Conservation (phyloP, 2,329 filamentous ascomycete species). For the Xylaria digitata region DNA sequence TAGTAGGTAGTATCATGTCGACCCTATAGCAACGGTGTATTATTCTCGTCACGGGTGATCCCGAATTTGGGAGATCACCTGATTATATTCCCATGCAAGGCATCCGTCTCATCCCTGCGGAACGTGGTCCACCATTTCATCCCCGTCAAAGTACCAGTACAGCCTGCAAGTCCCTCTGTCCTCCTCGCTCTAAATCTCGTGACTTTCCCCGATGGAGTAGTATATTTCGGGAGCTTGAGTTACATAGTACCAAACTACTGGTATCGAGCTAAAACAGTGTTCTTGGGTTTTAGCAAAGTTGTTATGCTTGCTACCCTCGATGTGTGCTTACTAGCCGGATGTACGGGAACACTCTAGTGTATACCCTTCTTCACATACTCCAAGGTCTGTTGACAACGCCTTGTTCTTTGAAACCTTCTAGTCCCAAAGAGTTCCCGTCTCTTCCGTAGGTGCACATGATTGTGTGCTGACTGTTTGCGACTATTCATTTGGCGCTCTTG, state of each 20-base stretch:
- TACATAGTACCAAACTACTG: constrained; percentile 1
- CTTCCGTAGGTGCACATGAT: background rate
- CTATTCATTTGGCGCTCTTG: background rate
- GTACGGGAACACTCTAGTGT: constrained; percentile 1
- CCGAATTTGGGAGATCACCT: constrained; percentile 30
- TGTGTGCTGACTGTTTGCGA: background rate
- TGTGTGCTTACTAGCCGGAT: too few species aligned
- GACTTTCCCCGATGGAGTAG: constrained; percentile 33
- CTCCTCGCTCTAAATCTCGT: constrained; percentile 3
- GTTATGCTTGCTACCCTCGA: too few species aligned
- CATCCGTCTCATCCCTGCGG: constrained; percentile 28
- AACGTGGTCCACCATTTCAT: constrained; percentile 22
- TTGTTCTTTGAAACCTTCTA: background rate
- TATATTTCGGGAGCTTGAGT: constrained; percentile 13
- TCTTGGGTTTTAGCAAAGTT: too few species aligned
- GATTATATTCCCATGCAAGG: constrained; percentile 26
- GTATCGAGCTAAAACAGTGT: background rate
- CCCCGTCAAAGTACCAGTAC: constrained; percentile 30
- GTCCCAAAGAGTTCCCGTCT: background rate
- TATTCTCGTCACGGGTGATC: constrained; percentile 13
- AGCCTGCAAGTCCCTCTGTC: background rate
- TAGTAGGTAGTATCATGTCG: background rate
- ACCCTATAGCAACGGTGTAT: background rate
- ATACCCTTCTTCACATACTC: background rate
- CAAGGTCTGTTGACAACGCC: too few species aligned